These are phyloP conservation scores for Tricholoma matsutake DNA, from an alignment of 768 basidiomycete genomes.

Conservation along the genomic window DNA sequence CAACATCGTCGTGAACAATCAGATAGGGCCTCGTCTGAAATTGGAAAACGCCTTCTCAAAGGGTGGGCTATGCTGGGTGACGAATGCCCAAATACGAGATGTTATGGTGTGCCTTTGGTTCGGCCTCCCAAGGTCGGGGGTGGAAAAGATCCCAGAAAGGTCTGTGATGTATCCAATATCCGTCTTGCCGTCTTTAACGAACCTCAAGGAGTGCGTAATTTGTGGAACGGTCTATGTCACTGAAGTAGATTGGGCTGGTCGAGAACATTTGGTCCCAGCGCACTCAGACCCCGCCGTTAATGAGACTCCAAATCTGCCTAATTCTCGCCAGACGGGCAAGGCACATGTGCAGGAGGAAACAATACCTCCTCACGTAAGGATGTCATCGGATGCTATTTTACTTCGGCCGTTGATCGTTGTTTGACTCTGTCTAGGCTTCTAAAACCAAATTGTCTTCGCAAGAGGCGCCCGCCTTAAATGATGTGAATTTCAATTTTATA, in stretches of 20 bases:
- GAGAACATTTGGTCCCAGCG: constrained; percentile 37
- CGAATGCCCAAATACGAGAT: constrained; percentile 67
- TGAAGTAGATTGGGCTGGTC: constrained; percentile 49
- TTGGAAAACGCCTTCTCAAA: constrained; percentile 71
- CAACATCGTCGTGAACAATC: constrained; percentile 75
- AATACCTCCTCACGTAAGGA: constrained; percentile 4
- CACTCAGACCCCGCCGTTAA: constrained; percentile 9
- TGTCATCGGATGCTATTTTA: background rate
- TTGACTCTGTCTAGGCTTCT: background rate
- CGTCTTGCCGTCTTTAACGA: background rate
- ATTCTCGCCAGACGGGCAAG: background rate
- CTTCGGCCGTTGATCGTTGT: background rate
- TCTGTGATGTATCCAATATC: constrained; percentile 23
- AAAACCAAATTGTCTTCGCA: background rate
- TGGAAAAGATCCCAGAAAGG: constrained; percentile 66
- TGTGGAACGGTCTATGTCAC: constrained; percentile 60
- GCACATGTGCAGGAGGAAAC: constrained; percentile 1
- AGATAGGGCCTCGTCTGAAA: constrained; percentile 74
- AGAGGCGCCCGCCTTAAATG: background rate
- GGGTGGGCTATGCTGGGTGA: constrained; percentile 92
- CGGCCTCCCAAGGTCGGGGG: constrained; percentile 64
- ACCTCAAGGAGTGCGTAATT: constrained; percentile 70
- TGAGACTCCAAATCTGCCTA: background rate
- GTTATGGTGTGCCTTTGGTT: constrained; percentile 83
- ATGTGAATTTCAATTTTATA: background rate